Evolutionary conservation across 306 rosid species (phyloP), one percentile per base, ranked within the genome.

Genomic region (Vigna mungo): DNA sequence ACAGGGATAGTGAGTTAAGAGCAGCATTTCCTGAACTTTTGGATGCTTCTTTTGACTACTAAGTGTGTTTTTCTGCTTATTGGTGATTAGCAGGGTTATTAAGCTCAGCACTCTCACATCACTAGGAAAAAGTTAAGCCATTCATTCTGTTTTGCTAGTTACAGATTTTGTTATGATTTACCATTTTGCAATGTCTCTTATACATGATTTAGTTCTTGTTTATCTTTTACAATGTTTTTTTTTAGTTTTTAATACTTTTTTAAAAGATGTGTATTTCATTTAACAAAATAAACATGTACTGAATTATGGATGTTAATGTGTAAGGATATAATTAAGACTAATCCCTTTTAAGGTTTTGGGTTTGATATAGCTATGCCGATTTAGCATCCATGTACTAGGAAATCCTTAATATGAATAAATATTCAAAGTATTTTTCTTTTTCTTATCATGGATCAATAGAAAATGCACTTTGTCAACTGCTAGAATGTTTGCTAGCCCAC

Each of bases 1-100:
- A 86, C 41, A 89, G 78, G 51, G 98, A 95, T 53, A 87, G 74
- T 83, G 93, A 95, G 74, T 88, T 95, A 44, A 79, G 83, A 76
- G 87, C 88, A 7, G 85, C 87, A 44, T 95, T 95, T 70, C 98
- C 98, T 11, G 86, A 90, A 47, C 56, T 95, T 53, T 86, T 89
- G 64, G 95, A 89, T 77, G 91, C 43, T 46, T 84, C 89, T 86
- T 88, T 86, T 73, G 95, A 90, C 74, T 90, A 84, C 68, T 88
- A 69, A 32, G 16, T 75, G 30, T 75, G 18, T 3, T 74, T 23
- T 63, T 2, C 11, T 60, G 41, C 23, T 71, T 72, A 5, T 25
- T 27, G 1, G 30, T 72, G 18, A 32, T 72, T 43, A 62, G 13
- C 27, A 25, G 78, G 68, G 64, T 80, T 41, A 18, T 44, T 62